These are phyloP conservation scores for Pleurotus tuber-regium DNA, from an alignment of 768 basidiomycete genomes.

Conservation along the genomic window DNA sequence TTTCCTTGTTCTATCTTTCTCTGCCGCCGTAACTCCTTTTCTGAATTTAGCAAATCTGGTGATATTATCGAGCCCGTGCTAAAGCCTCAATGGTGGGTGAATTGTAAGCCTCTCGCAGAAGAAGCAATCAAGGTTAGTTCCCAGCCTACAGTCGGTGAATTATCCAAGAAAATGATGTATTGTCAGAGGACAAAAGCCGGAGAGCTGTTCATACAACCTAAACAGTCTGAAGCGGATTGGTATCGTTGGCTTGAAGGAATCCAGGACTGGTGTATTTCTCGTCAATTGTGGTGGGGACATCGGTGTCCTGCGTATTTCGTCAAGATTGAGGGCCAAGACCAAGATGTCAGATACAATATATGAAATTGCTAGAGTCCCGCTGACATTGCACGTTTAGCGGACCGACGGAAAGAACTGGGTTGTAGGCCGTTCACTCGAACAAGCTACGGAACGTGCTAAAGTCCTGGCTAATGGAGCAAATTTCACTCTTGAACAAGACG, in stretches of 20 bases:
- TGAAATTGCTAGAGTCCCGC: background rate
- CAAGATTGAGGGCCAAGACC: slow-evolving; percentile 70
- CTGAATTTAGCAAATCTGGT: slow-evolving; percentile 76
- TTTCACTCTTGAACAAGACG: slow-evolving; percentile 87
- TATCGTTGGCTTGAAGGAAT: slow-evolving; percentile 93
- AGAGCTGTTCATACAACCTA: slow-evolving; percentile 80
- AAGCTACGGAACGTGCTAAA: slow-evolving; percentile 77
- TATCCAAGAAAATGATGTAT: background rate
- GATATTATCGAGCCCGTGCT: slow-evolving; percentile 93
- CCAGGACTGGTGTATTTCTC: slow-evolving; percentile 99
- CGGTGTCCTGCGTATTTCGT: slow-evolving; percentile 94
- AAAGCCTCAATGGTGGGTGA: slow-evolving; percentile 99
- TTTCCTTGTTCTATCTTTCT: no score
- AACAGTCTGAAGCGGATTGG: slow-evolving; percentile 90
- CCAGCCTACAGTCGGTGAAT: background rate
- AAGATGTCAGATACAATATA: slow-evolving; percentile 48
- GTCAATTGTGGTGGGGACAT: slow-evolving; percentile 99
- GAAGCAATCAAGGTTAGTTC: slow-evolving; percentile 75
- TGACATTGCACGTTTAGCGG: slow-evolving; percentile 32
- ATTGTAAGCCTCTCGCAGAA: slow-evolving; percentile 86
- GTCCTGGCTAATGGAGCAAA: slow-evolving; percentile 60
- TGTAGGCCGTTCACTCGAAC: slow-evolving; percentile 73
- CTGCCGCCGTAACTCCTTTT: no score
- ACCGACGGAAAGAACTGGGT: slow-evolving; percentile 87
- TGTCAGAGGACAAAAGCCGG: slow-evolving; percentile 82